Conservation (phyloP, 352 stramenopile species). For the Pythium pectinolyticum region DNA sequence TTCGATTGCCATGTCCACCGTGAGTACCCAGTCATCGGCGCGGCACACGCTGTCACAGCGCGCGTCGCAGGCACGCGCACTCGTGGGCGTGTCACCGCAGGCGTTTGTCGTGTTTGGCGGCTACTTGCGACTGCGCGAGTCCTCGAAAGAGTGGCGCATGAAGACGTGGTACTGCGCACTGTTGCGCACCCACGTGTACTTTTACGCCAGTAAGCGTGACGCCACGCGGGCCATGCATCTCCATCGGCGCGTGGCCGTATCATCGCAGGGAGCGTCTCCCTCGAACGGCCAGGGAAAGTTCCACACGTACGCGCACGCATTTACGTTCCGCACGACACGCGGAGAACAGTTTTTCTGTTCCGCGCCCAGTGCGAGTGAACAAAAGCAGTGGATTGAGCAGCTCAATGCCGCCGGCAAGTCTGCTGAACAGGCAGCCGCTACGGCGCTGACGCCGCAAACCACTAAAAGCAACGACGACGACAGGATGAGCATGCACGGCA, state of each 20-base stretch:
- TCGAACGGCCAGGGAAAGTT: slow-evolving; percentile 29
- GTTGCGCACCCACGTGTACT: slow-evolving; percentile 31
- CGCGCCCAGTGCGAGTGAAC: slow-evolving; percentile 27
- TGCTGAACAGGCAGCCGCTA: neutral
- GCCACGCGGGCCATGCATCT: slow-evolving; percentile 26
- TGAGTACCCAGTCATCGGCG: slow-evolving; percentile 3
- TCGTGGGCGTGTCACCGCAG: slow-evolving; percentile 14
- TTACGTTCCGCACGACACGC: slow-evolving; percentile 29
- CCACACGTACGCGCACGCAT: slow-evolving; percentile 35
- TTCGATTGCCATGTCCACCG: neutral
- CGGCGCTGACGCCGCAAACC: neutral
- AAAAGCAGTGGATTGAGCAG: slow-evolving; percentile 30
- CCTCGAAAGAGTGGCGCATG: slow-evolving; percentile 39
- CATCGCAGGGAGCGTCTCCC: neutral
- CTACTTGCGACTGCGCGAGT: slow-evolving; percentile 35
- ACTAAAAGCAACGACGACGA: neutral
- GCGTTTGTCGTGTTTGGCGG: slow-evolving; percentile 27
- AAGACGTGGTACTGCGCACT: slow-evolving; percentile 46
- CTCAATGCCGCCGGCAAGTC: too few species aligned
- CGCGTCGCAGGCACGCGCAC: slow-evolving; percentile 28
- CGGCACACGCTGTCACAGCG: slow-evolving; percentile 35
- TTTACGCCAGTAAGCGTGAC: slow-evolving; percentile 36
- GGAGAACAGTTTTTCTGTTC: slow-evolving; percentile 37
- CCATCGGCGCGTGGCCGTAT: slow-evolving; percentile 16
- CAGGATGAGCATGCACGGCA: neutral